Evolutionary conservation across 495 filamentous ascomycete species (phyloP).

Genomic region (Trichoderma gamsii): DNA sequence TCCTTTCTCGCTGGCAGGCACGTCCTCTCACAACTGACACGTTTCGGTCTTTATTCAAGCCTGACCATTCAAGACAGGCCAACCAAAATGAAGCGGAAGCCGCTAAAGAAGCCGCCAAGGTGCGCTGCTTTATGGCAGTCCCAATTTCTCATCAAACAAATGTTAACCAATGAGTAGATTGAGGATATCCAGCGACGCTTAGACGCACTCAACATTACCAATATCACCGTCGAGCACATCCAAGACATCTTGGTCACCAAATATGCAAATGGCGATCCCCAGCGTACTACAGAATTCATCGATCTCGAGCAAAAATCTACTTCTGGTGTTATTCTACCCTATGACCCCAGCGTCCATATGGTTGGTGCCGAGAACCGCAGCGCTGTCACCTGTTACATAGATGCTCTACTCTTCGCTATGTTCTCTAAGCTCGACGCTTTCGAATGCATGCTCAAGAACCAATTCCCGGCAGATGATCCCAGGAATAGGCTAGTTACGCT

Average conservation of each 20-base stretch:
- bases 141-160: neutral
- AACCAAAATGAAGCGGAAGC: conserved; percentile 52
- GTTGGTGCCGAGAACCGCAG: conserved; percentile 82
- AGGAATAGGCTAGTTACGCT: conserved; percentile 66
- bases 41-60: conserved; percentile 51
- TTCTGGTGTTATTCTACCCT: conserved; percentile 69
- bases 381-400: conserved; percentile 84
- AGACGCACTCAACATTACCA: conserved; percentile 45
- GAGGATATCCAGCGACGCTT: conserved; percentile 49
- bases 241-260: conserved; percentile 61
- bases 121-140: conserved; percentile 19
- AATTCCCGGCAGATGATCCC: conserved; percentile 55
- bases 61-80: conserved; percentile 45
- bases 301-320: conserved; percentile 70
- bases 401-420: conserved; percentile 93
- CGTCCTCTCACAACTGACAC: conserved; percentile 34
- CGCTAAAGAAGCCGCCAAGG: conserved; percentile 39
- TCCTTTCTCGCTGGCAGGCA: conserved; percentile 26
- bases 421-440: conserved; percentile 85
- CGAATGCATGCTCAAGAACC: conserved; percentile 69
- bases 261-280: conserved; percentile 61
- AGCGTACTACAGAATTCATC: conserved; percentile 71
- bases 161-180: conserved; percentile 37
- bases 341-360: conserved; percentile 62
- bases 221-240: conserved; percentile 56